Evolutionary conservation across 2,329 filamentous ascomycete species (phyloP), one percentile per base, ranked within the genome.

Genomic region (Fusarium oxysporum): DNA sequence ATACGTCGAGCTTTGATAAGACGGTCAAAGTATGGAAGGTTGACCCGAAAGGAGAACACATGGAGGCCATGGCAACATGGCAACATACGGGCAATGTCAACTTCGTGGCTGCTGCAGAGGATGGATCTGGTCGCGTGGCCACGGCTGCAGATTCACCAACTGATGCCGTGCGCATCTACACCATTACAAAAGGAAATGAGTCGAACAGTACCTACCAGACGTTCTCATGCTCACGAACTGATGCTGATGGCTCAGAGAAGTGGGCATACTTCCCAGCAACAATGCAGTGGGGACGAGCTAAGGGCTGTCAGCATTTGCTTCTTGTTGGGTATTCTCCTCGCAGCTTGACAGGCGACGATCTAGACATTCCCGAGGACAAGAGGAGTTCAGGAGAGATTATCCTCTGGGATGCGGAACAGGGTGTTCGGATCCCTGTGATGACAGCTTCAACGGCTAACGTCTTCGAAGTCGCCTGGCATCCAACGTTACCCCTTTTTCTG

Each of bases 401-500:
- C 44, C 78, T 92, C 3, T 92, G 89, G 88, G 84, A 92, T 75
- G 85, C 86, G 0, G 61, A 78, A 1, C 81, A 80, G 4, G 82
- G 83, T 14, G 77, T 82, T 14, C 81, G 84, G 48, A 80, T 90
- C 48, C 83, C 81, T 8, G 83, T 92, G 7, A 80, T 84, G 25
- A 86, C 86, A 6, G 86, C 85, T 3, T 86, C 85, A 1, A 86
- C 85, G 1, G 85, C 89, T 50, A 92, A 92, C 63, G 88, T 91
- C 4, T 92, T 92, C 48, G 90, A 92, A 74, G 87, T 91, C 4
- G 81, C 85, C 0, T 92, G 90, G 90, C 90, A 92, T 74, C 90
- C 90, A 0, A 83, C 77, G 0, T 81, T 87, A 50, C 80, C 83
- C 6, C 82, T 83, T 28, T 92, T 92, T 71, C 81, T 89, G 9